These are phyloP conservation scores for Boletales sp. DNA, from an alignment of 768 basidiomycete genomes.

Conservation along the genomic window DNA sequence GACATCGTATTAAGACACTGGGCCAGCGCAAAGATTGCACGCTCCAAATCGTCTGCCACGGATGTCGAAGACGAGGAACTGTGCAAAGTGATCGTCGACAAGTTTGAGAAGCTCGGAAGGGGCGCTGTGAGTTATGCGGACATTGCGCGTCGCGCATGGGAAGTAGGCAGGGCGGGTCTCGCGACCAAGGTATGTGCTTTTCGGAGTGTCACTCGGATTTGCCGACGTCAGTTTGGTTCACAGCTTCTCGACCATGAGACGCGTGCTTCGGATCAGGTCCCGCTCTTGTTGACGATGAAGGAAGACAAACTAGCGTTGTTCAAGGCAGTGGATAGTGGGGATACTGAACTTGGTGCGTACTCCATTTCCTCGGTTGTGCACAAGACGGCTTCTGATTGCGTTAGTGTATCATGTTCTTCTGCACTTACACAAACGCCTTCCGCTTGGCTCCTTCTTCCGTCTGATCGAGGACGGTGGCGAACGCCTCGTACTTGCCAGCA, in stretches of 20 bases:
- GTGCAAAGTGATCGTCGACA: constrained; percentile 81
- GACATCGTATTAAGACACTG: constrained; percentile 91
- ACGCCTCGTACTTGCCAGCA: constrained; percentile 67
- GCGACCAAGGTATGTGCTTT: constrained; percentile 68
- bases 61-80: constrained; percentile 72
- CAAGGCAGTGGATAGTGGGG: constrained; percentile 93
- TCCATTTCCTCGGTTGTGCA: neutral
- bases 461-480: constrained; percentile 89
- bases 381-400: neutral
- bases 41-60: constrained; percentile 60
- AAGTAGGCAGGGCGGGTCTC: constrained; percentile 71
- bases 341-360: constrained; percentile 83
- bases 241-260: constrained; percentile 91
- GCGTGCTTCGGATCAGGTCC: constrained; percentile 88
- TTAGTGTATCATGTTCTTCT: constrained; percentile 92
- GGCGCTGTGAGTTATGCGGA: constrained; percentile 88
- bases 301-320: constrained; percentile 83
- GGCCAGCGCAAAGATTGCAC: constrained; percentile 89
- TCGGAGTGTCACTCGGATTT: neutral
- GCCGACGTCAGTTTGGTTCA: neutral
- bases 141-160: constrained; percentile 92
- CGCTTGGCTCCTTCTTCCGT: constrained; percentile 90
- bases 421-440: constrained; percentile 76
- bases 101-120: constrained; percentile 80
- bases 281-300: constrained; percentile 90